Conservation (phyloP, 495 filamentous ascomycete species). For the Articulospora tetracladia region DNA sequence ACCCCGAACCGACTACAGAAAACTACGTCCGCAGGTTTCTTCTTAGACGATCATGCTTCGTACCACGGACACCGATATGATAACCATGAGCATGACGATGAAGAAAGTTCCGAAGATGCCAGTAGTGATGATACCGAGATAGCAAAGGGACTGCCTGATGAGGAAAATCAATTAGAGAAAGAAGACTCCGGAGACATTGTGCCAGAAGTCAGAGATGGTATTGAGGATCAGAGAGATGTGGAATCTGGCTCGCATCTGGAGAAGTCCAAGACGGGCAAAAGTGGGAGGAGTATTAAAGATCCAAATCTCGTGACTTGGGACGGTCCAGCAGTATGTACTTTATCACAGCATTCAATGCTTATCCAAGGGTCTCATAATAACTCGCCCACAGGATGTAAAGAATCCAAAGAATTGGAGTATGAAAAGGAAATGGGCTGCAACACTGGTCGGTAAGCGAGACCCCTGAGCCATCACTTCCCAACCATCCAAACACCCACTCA, state of each 20-base stretch:
- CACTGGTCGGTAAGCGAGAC: slow-evolving; percentile 12
- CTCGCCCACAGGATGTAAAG: slow-evolving; percentile 31
- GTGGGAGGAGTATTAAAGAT: slow-evolving; percentile 11
- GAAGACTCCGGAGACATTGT: not conserved
- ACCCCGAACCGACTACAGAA: not conserved
- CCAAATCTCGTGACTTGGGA: slow-evolving; percentile 56
- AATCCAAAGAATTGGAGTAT: slow-evolving; percentile 42
- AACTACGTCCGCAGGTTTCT: slow-evolving; percentile 8
- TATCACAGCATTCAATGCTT: not conserved
- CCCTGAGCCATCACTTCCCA: not conserved
- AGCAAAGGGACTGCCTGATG: slow-evolving; percentile 2
- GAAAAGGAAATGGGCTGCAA: slow-evolving; percentile 39
- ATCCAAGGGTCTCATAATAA: not conserved
- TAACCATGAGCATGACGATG: slow-evolving; percentile 2
- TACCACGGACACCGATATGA: slow-evolving; percentile 9
- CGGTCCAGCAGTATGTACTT: slow-evolving; percentile 35
- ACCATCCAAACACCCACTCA: not conserved
- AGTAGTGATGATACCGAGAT: slow-evolving; percentile 4
- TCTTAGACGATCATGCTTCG: slow-evolving; percentile 14
- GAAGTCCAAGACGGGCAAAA: slow-evolving; percentile 12
- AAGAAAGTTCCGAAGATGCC: slow-evolving; percentile 1
- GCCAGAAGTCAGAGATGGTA: slow-evolving; percentile 18
- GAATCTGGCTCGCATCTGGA: slow-evolving; percentile 14
- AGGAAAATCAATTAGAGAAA: not conserved
- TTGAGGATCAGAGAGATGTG: slow-evolving; percentile 17